Evolutionary conservation across 202 grass and related monocot species (phyloP).

Genomic region (Cymbopogon flexuosus): DNA sequence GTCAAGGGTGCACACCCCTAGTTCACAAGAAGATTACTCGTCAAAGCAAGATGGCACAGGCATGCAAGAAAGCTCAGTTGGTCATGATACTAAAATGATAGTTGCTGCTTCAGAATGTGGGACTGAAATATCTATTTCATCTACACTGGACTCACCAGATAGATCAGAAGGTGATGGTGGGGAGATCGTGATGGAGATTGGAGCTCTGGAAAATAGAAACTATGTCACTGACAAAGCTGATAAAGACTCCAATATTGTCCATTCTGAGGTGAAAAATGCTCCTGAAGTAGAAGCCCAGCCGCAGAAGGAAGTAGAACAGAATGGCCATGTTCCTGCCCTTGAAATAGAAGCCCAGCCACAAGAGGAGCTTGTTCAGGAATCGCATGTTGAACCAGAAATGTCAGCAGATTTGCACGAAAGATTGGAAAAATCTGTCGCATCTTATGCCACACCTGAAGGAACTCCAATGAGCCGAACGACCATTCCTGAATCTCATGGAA

Average conservation of each 20-base stretch:
- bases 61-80: conserved; percentile 35
- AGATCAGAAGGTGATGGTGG: conserved; percentile 94
- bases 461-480: conserved; percentile 59
- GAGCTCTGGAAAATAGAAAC: conserved; percentile 59
- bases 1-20: conserved; percentile 40
- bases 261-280: conserved; percentile 34
- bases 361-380: conserved; percentile 34
- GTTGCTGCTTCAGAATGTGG: conserved; percentile 89
- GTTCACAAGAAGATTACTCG: conserved; percentile 31
- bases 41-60: conserved; percentile 42
- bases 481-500: conserved; percentile 52
- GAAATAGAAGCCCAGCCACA: conserved; percentile 8
- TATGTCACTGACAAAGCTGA: conserved; percentile 27
- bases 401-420: conserved; percentile 26
- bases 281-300: conserved; percentile 20
- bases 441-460: conserved; percentile 53
- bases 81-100: conserved; percentile 42
- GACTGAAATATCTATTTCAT: conserved; percentile 98
- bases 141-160: conserved; percentile 92
- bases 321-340: conserved; percentile 26
- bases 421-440: conserved; percentile 44
- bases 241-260: conserved; percentile 29
- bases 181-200: conserved; percentile 95
- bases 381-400: conserved; percentile 31
- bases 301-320: conserved; percentile 38